Evolutionary conservation across 306 rosid species (phyloP).

Genomic region (Styphnolobium japonicum): DNA sequence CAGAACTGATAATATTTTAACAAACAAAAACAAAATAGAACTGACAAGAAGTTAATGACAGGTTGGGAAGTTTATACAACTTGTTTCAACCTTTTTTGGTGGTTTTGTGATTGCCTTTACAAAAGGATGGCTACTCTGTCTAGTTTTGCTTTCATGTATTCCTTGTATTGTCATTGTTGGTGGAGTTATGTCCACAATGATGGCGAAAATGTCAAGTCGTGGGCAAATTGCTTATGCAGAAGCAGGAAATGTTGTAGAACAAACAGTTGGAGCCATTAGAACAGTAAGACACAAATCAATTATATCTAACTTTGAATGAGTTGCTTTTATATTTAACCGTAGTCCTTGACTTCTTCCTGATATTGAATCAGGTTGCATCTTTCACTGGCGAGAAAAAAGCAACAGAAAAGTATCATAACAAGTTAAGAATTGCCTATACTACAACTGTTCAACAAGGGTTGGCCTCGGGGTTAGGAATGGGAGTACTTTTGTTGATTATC

Average conservation of each 20-base stretch:
- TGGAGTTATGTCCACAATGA: slow-evolving; percentile 33
- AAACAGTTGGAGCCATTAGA: slow-evolving; percentile 77
- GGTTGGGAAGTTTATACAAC: slow-evolving; percentile 74
- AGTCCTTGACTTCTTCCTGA: not conserved
- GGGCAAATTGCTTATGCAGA: slow-evolving; percentile 86
- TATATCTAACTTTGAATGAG: not conserved
- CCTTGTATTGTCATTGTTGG: slow-evolving; percentile 58
- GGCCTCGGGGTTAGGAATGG: slow-evolving; percentile 67
- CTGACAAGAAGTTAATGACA: slow-evolving; percentile 7
- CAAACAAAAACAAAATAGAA: not conserved
- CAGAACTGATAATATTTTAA: not conserved
- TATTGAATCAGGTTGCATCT: slow-evolving; percentile 67
- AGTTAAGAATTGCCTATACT: slow-evolving; percentile 58
- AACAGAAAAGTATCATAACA: slow-evolving; percentile 53
- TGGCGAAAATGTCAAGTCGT: slow-evolving; percentile 68
- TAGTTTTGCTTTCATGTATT: slow-evolving; percentile 62
- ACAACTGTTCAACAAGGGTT: slow-evolving; percentile 64
- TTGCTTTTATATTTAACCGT: not conserved
- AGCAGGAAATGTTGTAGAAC: slow-evolving; percentile 84
- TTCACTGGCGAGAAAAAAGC: slow-evolving; percentile 86
- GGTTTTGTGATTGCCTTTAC: slow-evolving; percentile 51
- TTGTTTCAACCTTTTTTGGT: slow-evolving; percentile 50
- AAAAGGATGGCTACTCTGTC: slow-evolving; percentile 59
- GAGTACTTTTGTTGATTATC: slow-evolving; percentile 37
- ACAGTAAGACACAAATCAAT: slow-evolving; percentile 50